Percentiles rank a stretch among this genome's conserved stretches.
phyloP scores from a whole-genome alignment of 1,139 yeast species.

The Yamadazyma sp. region DNA sequence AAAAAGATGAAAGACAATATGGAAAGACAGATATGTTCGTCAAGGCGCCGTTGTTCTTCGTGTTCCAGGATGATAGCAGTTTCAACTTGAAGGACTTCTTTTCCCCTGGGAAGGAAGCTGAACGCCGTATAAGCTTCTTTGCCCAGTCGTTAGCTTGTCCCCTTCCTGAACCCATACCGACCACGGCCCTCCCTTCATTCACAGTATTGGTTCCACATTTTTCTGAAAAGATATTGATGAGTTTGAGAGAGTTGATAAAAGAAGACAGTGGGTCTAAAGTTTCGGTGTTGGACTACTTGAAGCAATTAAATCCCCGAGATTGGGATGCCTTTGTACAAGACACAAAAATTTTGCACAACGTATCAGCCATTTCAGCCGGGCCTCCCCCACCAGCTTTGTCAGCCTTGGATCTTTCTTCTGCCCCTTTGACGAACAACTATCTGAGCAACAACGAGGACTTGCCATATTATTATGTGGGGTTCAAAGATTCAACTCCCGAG shows the following conservation, averaged over 20 bases:
- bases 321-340: constrained; percentile 79
- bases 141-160: constrained; percentile 85
- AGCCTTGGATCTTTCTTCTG: neutral
- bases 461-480: constrained; percentile 73
- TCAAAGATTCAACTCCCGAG: constrained; percentile 60
- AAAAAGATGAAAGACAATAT: constrained; percentile 26
- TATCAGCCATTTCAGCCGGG: constrained; percentile 4
- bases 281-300: constrained; percentile 72
- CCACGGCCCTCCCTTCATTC: constrained; percentile 76
- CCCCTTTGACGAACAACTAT: neutral
- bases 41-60: constrained; percentile 66
- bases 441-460: constrained; percentile 36
- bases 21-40: constrained; percentile 27
- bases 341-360: constrained; percentile 42
- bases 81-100: constrained; percentile 41
- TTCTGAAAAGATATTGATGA: constrained; percentile 68
- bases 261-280: constrained; percentile 60
- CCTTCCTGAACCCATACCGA: constrained; percentile 69
- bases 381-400: neutral
- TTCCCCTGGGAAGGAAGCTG: constrained; percentile 68
- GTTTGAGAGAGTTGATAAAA: constrained; percentile 65
- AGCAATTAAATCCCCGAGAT: constrained; percentile 65
- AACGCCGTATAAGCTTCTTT: constrained; percentile 78
- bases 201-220: constrained; percentile 88
- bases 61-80: constrained; percentile 67